Conservation (phyloP, 352 stramenopile genomes). For the Nothophytophthora sp. region DNA sequence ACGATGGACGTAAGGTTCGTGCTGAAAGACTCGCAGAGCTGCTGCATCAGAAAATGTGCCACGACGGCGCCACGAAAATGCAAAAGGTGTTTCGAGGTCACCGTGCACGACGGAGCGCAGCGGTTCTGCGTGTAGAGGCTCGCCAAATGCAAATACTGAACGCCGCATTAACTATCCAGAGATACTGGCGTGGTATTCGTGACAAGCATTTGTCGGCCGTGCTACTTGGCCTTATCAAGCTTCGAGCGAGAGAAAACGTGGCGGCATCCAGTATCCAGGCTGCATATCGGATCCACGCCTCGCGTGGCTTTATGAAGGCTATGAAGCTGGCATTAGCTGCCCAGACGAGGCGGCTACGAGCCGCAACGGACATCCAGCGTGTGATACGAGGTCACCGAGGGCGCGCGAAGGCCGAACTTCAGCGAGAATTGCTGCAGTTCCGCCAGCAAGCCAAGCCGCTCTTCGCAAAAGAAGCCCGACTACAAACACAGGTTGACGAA, state of each 20-base stretch:
- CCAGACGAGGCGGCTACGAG: slow-evolving; percentile 39
- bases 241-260: slow-evolving; percentile 56
- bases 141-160: slow-evolving; percentile 41
- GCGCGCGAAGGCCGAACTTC: slow-evolving; percentile 64
- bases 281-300: slow-evolving; percentile 61
- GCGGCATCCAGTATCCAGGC: slow-evolving; percentile 63
- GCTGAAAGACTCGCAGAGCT: slow-evolving; percentile 50
- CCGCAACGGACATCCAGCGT: slow-evolving; percentile 71
- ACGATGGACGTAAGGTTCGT: slow-evolving; percentile 50
- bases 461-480: slow-evolving; percentile 52
- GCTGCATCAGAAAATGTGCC: slow-evolving; percentile 43
- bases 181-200: slow-evolving; percentile 71
- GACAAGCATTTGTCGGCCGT: slow-evolving; percentile 79
- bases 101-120: slow-evolving; percentile 39
- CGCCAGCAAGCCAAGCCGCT: slow-evolving; percentile 74
- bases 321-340: slow-evolving; percentile 52
- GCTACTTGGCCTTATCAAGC: slow-evolving; percentile 66
- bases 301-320: slow-evolving; percentile 60
- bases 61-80: slow-evolving; percentile 55
- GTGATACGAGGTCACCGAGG: slow-evolving; percentile 82
- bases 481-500: slow-evolving; percentile 44
- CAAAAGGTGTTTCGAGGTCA: slow-evolving; percentile 78
- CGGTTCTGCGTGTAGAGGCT: slow-evolving; percentile 41
- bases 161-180: slow-evolving; percentile 72
- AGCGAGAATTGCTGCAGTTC: slow-evolving; percentile 72